Percentiles rank a stretch among this genome's conserved stretches.
Conservation (phyloP, 140 eudicot genomes). For the Senecio squalidus region DNA sequence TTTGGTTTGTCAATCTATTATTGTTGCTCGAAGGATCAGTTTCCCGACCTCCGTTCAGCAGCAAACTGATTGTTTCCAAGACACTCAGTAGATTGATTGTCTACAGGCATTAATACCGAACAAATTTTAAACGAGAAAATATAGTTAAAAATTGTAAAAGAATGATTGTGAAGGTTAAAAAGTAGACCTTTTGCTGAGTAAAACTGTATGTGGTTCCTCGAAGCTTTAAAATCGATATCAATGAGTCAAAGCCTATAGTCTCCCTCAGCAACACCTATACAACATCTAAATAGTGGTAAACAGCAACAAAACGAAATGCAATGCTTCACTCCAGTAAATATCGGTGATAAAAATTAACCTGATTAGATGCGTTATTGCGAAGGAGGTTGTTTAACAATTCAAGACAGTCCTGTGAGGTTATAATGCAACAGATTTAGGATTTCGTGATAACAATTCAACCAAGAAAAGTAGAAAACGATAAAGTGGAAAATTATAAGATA, state of each 20-base stretch:
- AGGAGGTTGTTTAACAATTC: slow-evolving; percentile 83
- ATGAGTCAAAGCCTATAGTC: slow-evolving; percentile 82
- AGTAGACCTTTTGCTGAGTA: slow-evolving; percentile 82
- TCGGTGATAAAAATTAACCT: slow-evolving; percentile 41
- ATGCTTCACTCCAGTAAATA: neutral
- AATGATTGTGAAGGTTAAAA: slow-evolving; percentile 3
- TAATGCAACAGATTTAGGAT: slow-evolving; percentile 1
- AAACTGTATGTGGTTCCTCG: slow-evolving; percentile 82
- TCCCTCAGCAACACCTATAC: slow-evolving; percentile 81
- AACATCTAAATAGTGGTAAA: slow-evolving; percentile 27
- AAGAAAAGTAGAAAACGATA: neutral
- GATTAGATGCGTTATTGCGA: slow-evolving; percentile 74
- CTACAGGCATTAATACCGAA: slow-evolving; percentile 65
- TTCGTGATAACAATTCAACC: neutral
- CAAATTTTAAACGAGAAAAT: no score
- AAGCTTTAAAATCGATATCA: slow-evolving; percentile 78
- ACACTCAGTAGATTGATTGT: slow-evolving; percentile 88
- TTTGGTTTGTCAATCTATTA: slow-evolving; percentile 67
- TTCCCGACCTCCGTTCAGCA: slow-evolving; percentile 50
- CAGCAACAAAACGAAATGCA: neutral
- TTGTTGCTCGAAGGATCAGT: slow-evolving; percentile 63
- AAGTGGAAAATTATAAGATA: neutral
- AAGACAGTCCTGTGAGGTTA: slow-evolving; percentile 76
- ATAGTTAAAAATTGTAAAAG: neutral
- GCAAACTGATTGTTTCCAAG: slow-evolving; percentile 77